Evolutionary conservation across 2,329 filamentous ascomycete species (phyloP).

Genomic region (Aspergillus fumigatus): DNA sequence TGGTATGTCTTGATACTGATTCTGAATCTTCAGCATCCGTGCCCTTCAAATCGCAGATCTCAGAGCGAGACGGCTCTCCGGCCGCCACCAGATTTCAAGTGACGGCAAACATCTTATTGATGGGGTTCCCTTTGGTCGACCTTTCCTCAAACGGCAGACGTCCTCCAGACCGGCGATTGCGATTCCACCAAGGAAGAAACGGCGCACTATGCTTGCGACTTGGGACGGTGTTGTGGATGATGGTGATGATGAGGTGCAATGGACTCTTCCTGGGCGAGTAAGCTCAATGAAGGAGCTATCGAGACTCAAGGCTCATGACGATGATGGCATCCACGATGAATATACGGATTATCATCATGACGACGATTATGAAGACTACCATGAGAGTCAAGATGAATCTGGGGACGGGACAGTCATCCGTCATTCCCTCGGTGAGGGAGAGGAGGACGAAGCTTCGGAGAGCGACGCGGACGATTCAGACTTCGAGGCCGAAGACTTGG

Average conservation of each 20-base stretch:
- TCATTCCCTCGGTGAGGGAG: slow-evolving; percentile 25
- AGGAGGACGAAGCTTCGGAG: slow-evolving; percentile 24
- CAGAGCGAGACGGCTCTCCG: slow-evolving; percentile 65
- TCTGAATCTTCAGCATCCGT: slow-evolving; percentile 59
- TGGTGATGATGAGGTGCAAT: slow-evolving; percentile 30
- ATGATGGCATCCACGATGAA: slow-evolving; percentile 24
- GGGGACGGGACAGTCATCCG: slow-evolving; percentile 35
- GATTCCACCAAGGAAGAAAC: slow-evolving; percentile 69
- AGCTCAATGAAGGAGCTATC: slow-evolving; percentile 21
- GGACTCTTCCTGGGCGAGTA: slow-evolving; percentile 22
- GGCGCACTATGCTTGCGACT: slow-evolving; percentile 39
- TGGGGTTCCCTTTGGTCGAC: slow-evolving; percentile 76
- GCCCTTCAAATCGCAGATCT: slow-evolving; percentile 72
- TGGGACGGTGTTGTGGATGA: slow-evolving; percentile 23
- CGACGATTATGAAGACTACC: slow-evolving; percentile 21
- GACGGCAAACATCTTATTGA: slow-evolving; percentile 81
- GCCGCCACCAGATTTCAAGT: slow-evolving; percentile 72
- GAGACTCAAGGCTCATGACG: slow-evolving; percentile 26
- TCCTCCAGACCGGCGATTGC: slow-evolving; percentile 61
- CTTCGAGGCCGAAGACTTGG: slow-evolving; percentile 34
- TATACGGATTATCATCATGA: slow-evolving; percentile 20
- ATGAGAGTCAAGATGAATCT: slow-evolving; percentile 25
- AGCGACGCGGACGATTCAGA: slow-evolving; percentile 29
- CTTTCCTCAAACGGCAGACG: slow-evolving; percentile 55
- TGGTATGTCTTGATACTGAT: slow-evolving; percentile 1